Percentiles rank a stretch among this genome's conserved stretches.
Conservation (phyloP, 2,329 filamentous ascomycete genomes). For the Elsinoe australis region DNA sequence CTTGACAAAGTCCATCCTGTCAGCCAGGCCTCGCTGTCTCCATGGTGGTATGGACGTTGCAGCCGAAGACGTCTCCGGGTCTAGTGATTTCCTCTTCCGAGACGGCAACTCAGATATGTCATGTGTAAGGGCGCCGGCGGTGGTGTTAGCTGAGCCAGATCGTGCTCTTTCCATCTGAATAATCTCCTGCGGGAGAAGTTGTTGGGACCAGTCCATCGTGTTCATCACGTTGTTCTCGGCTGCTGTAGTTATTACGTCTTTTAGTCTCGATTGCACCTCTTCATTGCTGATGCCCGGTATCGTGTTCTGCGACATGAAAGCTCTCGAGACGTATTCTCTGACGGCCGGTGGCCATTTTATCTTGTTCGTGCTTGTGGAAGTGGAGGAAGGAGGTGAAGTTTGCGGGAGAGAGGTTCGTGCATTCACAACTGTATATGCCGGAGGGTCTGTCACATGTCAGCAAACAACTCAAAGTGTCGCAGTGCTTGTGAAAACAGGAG, state of each 20-base stretch:
- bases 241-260: slow-evolving; percentile 73
- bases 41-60: slow-evolving; percentile 60
- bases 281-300: slow-evolving; percentile 38
- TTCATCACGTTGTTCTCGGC: slow-evolving; percentile 66
- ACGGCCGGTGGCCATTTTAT: slow-evolving; percentile 77
- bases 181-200: slow-evolving; percentile 79
- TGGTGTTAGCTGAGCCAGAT: slow-evolving; percentile 3
- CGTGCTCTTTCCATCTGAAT: slow-evolving; percentile 59
- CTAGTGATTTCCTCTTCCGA: slow-evolving; percentile 78
- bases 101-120: slow-evolving; percentile 18
- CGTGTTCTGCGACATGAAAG: slow-evolving; percentile 65
- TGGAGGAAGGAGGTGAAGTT: slow-evolving; percentile 17
- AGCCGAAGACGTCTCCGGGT: slow-evolving; percentile 47
- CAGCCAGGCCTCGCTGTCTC: slow-evolving; percentile 61
- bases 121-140: too few relatives aligned
- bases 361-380: slow-evolving; percentile 41
- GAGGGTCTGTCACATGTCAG: slow-evolving; percentile 23
- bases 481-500: too few relatives aligned
- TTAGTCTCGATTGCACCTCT: slow-evolving; percentile 79
- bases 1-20: slow-evolving; percentile 62
- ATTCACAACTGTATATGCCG: slow-evolving; percentile 41
- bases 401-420: slow-evolving; percentile 35
- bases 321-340: slow-evolving; percentile 78
- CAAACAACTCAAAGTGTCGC: too few relatives aligned
- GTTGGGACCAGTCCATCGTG: slow-evolving; percentile 69